Percentiles rank a stretch among this genome's conserved stretches.
Evolutionary conservation across 805 yeast species (phyloP).

Genomic region (Hanseniaspora jakobsenii): DNA sequence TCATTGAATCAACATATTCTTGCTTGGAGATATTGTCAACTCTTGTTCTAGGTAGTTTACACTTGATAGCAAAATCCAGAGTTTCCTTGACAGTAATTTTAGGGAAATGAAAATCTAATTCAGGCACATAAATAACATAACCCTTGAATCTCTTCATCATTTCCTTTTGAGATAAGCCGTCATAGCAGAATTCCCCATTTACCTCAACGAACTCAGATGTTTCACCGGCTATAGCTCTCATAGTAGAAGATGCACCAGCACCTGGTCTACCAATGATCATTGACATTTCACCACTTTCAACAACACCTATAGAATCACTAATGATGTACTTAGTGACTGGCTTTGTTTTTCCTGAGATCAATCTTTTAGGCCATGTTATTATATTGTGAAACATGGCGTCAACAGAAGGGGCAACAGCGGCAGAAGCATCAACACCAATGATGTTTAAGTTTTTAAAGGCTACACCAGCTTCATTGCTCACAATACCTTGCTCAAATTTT

Average conservation of each 20-base stretch:
- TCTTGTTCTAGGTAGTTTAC: conserved; percentile 36
- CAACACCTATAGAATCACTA: conserved; percentile 34
- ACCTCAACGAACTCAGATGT: conserved; percentile 30
- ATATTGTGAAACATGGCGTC: conserved; percentile 32
- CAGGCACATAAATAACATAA: conserved; percentile 43
- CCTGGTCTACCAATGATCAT: conserved; percentile 49
- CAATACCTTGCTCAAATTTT: conserved; percentile 35
- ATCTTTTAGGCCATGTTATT: conserved; percentile 24
- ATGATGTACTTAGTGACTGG: conserved; percentile 31
- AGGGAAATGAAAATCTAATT: conserved; percentile 41
- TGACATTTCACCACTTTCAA: conserved; percentile 41
- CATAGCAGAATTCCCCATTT: conserved; percentile 35
- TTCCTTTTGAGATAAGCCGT: conserved; percentile 37
- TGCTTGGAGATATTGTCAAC: conserved; percentile 33
- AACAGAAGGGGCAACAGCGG: conserved; percentile 39
- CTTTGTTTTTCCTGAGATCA: conserved; percentile 26
- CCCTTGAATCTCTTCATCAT: conserved; percentile 38
- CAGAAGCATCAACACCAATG: conserved; percentile 41
- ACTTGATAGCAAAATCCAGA: conserved; percentile 37
- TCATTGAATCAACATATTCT: conserved; percentile 31
- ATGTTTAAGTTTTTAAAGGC: conserved; percentile 36
- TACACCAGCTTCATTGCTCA: conserved; percentile 40
- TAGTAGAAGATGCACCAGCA: conserved; percentile 50
- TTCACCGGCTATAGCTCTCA: conserved; percentile 38
- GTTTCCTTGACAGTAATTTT: conserved; percentile 41